Evolutionary conservation across 2,329 filamentous ascomycete species (phyloP).

Genomic region (Bipolaris bicolor): DNA sequence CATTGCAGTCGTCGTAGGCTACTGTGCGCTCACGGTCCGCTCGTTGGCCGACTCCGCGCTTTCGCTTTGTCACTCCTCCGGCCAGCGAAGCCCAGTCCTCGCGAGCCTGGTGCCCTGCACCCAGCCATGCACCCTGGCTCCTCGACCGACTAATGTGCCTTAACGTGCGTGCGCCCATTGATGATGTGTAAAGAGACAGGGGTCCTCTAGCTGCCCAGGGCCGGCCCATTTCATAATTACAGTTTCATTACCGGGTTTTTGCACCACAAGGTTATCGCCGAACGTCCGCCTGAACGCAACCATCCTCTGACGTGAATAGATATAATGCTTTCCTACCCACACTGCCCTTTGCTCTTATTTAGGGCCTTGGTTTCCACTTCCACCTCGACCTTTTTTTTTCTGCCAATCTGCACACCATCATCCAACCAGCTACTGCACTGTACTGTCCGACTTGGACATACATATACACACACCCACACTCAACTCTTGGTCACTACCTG

Average conservation of each 20-base stretch:
- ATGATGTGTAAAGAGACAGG: slow-evolving; percentile 40
- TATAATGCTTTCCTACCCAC: slow-evolving; percentile 48
- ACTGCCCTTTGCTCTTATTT: slow-evolving; percentile 36
- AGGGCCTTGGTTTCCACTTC: slow-evolving; percentile 35
- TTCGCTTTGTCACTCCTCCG: slow-evolving; percentile 41
- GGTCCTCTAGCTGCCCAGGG: slow-evolving; percentile 30
- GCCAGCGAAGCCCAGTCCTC: slow-evolving; percentile 40
- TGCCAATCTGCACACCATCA: slow-evolving; percentile 2
- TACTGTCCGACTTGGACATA: neutral
- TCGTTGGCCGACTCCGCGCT: slow-evolving; percentile 39
- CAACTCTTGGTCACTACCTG: neutral
- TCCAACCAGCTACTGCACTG: slow-evolving; percentile 6
- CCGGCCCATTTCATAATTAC: slow-evolving; percentile 39
- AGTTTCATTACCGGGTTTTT: slow-evolving; percentile 35
- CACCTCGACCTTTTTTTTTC: slow-evolving; percentile 1
- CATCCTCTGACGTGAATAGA: slow-evolving; percentile 48
- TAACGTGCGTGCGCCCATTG: slow-evolving; percentile 42
- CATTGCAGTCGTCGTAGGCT: slow-evolving; percentile 23
- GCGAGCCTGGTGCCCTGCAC: slow-evolving; percentile 47
- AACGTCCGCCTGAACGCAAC: slow-evolving; percentile 45
- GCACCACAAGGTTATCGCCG: slow-evolving; percentile 39
- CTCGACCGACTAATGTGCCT: slow-evolving; percentile 38
- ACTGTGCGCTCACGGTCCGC: slow-evolving; percentile 30
- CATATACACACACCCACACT: neutral
- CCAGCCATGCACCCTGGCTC: slow-evolving; percentile 39